phyloP scores from a whole-genome alignment of 192 early-diverging fungal species.

The Dimargaris xerosporica region DNA sequence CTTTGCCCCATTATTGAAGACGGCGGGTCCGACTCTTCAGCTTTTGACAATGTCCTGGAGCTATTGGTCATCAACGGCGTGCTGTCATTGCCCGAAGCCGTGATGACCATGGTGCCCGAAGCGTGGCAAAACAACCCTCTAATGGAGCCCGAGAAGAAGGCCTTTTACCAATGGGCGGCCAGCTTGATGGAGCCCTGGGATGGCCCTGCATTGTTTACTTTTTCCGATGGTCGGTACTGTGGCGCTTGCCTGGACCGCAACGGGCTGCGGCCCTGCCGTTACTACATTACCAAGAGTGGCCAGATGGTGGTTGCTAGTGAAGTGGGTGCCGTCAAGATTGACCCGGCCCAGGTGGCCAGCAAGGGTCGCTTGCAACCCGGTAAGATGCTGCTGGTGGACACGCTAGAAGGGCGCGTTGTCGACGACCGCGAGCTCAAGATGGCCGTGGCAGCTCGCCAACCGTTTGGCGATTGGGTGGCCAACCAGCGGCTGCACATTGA shows the following conservation, averaged over 20 bases:
- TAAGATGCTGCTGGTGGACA: conserved; percentile 95
- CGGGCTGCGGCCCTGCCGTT: conserved; percentile 94
- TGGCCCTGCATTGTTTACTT: conserved; percentile 94
- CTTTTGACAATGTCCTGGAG: conserved; percentile 94
- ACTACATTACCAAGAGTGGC: conserved; percentile 81
- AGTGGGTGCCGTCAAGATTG: conserved; percentile 79
- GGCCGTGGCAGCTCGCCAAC: conserved; percentile 43
- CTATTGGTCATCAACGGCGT: conserved; percentile 83
- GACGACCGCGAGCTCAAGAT: conserved; percentile 85
- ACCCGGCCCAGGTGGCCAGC: conserved; percentile 55
- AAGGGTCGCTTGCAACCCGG: conserved; percentile 96
- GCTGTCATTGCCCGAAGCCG: conserved; percentile 81
- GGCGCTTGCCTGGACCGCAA: conserved; percentile 98
- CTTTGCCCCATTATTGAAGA: conserved; percentile 92
- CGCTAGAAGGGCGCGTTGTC: conserved; percentile 71
- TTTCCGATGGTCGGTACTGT: conserved; percentile 91
- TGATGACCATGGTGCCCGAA: conserved; percentile 99
- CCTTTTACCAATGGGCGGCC: conserved; percentile 96
- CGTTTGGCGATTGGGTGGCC: conserved; percentile 77
- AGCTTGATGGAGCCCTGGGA: conserved; percentile 98
- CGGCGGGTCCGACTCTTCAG: conserved; percentile 90
- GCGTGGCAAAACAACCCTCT: conserved; percentile 85
- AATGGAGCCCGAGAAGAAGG: conserved; percentile 70
- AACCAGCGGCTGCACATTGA: conserved; percentile 62
- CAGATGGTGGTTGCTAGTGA: conserved; percentile 97